phyloP scores from a whole-genome alignment of 805 yeast genomes.

The Blastobotrys muscicola region DNA sequence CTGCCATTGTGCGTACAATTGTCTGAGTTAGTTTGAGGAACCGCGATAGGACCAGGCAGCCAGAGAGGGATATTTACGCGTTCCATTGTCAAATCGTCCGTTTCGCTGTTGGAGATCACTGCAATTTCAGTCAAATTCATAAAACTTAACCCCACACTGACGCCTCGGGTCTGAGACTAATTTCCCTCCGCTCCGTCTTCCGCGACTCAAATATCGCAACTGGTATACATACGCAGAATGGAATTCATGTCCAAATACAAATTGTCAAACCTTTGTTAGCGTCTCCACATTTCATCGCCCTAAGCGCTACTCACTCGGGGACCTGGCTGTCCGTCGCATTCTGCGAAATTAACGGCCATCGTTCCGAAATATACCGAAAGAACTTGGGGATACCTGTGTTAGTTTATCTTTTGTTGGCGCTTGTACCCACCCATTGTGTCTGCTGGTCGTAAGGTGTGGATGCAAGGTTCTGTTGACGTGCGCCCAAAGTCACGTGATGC shows the following conservation, averaged over 20 bases:
- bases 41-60: no score
- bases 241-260: constrained; percentile 96
- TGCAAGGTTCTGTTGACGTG: not conserved
- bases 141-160: no score
- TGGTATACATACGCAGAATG: constrained; percentile 48
- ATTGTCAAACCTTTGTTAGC: constrained; percentile 55
- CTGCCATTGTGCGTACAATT: constrained; percentile 86
- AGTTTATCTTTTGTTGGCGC: no score
- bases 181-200: no score
- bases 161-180: no score
- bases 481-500: not conserved
- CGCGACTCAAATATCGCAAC: no score
- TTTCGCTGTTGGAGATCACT: no score
- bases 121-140: no score
- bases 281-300: not conserved
- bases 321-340: constrained; percentile 69
- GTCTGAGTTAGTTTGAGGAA: constrained; percentile 13
- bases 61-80: no score
- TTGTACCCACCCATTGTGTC: no score
- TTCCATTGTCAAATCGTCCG: no score
- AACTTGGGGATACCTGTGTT: constrained; percentile 88
- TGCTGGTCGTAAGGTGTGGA: no score
- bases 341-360: constrained; percentile 97
- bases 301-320: constrained; percentile 45
- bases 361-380: constrained; percentile 91